Evolutionary conservation across 768 basidiomycete genomes (phyloP).

Genomic region (Suillus americanus): DNA sequence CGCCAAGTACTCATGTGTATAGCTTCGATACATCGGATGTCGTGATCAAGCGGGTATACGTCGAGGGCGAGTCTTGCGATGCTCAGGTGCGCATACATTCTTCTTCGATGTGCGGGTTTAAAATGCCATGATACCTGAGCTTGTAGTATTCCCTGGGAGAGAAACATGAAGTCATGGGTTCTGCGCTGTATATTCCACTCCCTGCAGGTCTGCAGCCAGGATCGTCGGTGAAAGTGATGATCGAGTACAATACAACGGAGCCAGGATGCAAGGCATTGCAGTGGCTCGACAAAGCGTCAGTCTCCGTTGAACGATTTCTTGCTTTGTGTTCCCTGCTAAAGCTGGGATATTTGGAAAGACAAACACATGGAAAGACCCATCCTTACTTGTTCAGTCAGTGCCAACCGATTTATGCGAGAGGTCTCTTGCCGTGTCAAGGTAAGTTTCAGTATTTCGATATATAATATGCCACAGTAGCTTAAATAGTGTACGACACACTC

Average conservation of each 20-base stretch:
- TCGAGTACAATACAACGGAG: constrained; percentile 74
- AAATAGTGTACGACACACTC: neutral
- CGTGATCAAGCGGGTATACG: constrained; percentile 51
- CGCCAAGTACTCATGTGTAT: neutral
- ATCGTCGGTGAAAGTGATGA: constrained; percentile 43
- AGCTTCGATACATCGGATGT: constrained; percentile 80
- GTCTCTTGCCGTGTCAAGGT: constrained; percentile 81
- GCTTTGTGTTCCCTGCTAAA: neutral
- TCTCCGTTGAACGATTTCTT: constrained; percentile 5
- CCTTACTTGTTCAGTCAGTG: constrained; percentile 92
- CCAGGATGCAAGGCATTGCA: constrained; percentile 71
- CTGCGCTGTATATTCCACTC: constrained; percentile 65
- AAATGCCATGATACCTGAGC: neutral
- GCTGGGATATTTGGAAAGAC: constrained; percentile 38
- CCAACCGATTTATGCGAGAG: constrained; percentile 87
- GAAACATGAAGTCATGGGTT: constrained; percentile 74
- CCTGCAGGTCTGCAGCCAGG: constrained; percentile 34
- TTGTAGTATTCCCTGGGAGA: constrained; percentile 52
- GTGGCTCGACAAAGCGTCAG: constrained; percentile 82
- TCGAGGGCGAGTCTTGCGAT: constrained; percentile 49
- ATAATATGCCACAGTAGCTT: neutral
- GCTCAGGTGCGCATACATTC: constrained; percentile 38
- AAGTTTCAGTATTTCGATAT: neutral
- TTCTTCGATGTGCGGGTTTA: neutral
- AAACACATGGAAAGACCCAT: constrained; percentile 83